Conservation (phyloP, 73 alveolate genomes). For the Symbiodinium pilosum region DNA sequence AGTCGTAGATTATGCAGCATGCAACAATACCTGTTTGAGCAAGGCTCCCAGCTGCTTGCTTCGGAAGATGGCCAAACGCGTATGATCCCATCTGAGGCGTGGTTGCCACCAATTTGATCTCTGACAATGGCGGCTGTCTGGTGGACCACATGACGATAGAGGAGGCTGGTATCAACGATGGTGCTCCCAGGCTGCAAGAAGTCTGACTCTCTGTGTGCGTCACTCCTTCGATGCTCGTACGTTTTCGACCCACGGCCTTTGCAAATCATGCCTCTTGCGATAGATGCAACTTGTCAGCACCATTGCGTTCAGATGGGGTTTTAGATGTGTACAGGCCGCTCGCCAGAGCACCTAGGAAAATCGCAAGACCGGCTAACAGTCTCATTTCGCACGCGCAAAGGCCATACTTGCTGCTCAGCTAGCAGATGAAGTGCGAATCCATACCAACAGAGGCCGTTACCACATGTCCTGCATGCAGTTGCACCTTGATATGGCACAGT, state of each 20-base stretch:
- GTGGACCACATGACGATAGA: neutral
- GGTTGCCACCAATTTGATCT: neutral
- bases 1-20: too few relatives aligned
- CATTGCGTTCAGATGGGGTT: too few relatives aligned
- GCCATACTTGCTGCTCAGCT: neutral
- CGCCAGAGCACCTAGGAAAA: too few relatives aligned
- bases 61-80: neutral
- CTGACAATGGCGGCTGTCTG: constrained; percentile 7
- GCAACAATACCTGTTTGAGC: too few relatives aligned
- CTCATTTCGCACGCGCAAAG: neutral
- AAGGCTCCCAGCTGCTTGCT: neutral
- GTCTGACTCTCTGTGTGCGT: too few relatives aligned
- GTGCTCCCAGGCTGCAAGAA: neutral
- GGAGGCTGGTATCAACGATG: constrained; percentile 3
- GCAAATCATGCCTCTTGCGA: too few relatives aligned
- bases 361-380: too few relatives aligned
- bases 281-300: too few relatives aligned
- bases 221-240: too few relatives aligned
- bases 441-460: constrained; percentile 1
- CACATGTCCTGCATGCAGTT: too few relatives aligned
- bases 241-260: too few relatives aligned
- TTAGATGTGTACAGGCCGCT: too few relatives aligned
- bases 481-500: neutral
- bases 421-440: neutral
- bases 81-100: neutral